Percentiles rank a stretch among this genome's conserved stretches.
phyloP scores from a whole-genome alignment of 1,284 basidiomycete species.

The Vanrija sp. region DNA sequence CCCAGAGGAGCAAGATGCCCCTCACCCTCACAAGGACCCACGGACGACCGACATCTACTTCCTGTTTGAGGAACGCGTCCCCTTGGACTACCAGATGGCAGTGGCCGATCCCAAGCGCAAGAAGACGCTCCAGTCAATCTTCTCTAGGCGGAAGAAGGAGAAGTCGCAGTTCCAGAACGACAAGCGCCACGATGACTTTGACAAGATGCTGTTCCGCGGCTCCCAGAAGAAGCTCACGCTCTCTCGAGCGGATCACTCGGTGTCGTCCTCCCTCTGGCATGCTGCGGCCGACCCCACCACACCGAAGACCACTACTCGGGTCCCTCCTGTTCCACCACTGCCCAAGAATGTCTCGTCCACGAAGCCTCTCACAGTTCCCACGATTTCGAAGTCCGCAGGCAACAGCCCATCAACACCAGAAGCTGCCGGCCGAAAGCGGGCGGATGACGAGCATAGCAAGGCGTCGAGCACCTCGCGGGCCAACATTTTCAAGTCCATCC shows the following conservation, averaged over 20 bases:
- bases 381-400: slow-evolving; percentile 53
- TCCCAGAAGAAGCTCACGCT: slow-evolving; percentile 31
- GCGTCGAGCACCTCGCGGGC: slow-evolving; percentile 53
- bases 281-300: slow-evolving; percentile 1
- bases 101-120: slow-evolving; percentile 55
- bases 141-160: slow-evolving; percentile 48
- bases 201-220: slow-evolving; percentile 57
- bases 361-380: not conserved
- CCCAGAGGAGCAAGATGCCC: slow-evolving; percentile 17
- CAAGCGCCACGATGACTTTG: slow-evolving; percentile 67
- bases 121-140: slow-evolving; percentile 42
- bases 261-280: slow-evolving; percentile 29
- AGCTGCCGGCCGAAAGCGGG: not conserved
- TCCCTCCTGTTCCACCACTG: slow-evolving; percentile 5
- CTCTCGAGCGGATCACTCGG: slow-evolving; percentile 14
- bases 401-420: slow-evolving; percentile 46
- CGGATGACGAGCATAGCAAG: slow-evolving; percentile 52
- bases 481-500: slow-evolving; percentile 28
- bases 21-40: slow-evolving; percentile 52
- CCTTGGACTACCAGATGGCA: slow-evolving; percentile 74
- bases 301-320: slow-evolving; percentile 12
- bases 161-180: slow-evolving; percentile 28
- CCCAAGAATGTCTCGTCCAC: not conserved
- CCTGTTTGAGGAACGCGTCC: slow-evolving; percentile 83
- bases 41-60: slow-evolving; percentile 61